These are phyloP conservation scores for Aspergillus unguis DNA, from an alignment of 2,329 filamentous ascomycete species.

Conservation along the genomic window DNA sequence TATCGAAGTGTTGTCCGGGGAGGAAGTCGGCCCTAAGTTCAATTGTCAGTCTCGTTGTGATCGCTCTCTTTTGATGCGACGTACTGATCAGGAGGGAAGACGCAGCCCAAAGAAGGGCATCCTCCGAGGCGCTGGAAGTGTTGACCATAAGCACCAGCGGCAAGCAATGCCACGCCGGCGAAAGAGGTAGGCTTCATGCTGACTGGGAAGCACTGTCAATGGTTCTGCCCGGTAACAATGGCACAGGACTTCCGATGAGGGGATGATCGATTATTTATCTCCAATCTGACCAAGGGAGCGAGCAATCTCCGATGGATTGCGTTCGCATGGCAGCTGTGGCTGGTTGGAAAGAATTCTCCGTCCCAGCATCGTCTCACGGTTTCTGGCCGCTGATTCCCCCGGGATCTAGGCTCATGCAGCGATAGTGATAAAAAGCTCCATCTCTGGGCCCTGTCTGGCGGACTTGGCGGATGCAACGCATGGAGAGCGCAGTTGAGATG, in stretches of 20 bases:
- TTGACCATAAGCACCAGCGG: constrained; percentile 41
- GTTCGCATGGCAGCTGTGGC: constrained; percentile 3
- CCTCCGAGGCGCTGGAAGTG: constrained; percentile 56
- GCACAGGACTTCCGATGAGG: constrained; percentile 4
- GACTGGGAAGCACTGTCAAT: constrained; percentile 3
- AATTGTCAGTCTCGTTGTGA: background rate
- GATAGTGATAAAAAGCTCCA: background rate
- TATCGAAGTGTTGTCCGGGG: constrained; percentile 78
- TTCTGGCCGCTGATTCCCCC: background rate
- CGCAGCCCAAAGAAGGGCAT: constrained; percentile 55
- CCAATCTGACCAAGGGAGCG: background rate
- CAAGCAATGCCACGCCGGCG: constrained; percentile 23
- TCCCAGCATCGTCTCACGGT: background rate
- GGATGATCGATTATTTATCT: constrained; percentile 5
- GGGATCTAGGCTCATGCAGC: background rate
- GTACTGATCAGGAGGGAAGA: constrained; percentile 58
- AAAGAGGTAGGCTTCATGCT: constrained; percentile 28
- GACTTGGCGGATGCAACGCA: constrained; percentile 15
- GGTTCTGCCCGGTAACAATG: constrained; percentile 4
- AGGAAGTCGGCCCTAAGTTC: constrained; percentile 69
- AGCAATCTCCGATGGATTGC: constrained; percentile 6
- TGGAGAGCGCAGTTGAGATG: background rate
- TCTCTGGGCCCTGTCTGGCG: constrained; percentile 6
- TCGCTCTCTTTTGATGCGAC: constrained; percentile 13
- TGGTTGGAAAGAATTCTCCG: background rate